Evolutionary conservation across 257 asterid genomes (phyloP).

Genomic region (Lycium barbarum): DNA sequence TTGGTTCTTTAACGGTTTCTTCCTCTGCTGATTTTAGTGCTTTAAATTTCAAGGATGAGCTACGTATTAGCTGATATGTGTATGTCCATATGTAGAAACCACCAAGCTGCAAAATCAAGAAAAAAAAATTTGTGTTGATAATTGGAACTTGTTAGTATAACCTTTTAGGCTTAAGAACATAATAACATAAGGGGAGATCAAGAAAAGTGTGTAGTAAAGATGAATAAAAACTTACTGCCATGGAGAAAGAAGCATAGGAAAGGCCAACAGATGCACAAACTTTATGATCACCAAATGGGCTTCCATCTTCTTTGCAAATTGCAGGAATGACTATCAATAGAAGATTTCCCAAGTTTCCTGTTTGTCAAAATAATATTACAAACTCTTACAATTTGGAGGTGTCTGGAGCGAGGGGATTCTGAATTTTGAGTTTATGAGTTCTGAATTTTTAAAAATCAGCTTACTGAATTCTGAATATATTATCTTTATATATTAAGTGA

Average conservation of each 20-base stretch:
- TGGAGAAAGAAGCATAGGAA: constrained; percentile 70
- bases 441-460: too few species aligned
- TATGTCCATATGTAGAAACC: constrained; percentile 79
- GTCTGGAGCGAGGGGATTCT: background rate
- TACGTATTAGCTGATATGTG: constrained; percentile 58
- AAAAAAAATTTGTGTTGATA: background rate
- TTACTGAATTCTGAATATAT: too few species aligned
- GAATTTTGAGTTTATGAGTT: background rate
- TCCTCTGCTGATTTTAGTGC: constrained; percentile 39
- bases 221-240: constrained; percentile 55
- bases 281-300: constrained; percentile 62
- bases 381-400: background rate
- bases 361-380: background rate
- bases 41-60: constrained; percentile 46
- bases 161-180: background rate
- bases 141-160: background rate
- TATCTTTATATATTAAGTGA: too few species aligned
- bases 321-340: constrained; percentile 66
- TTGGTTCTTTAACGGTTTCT: constrained; percentile 47
- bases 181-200: background rate
- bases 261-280: constrained; percentile 53
- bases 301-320: constrained; percentile 62
- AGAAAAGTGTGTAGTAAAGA: background rate
- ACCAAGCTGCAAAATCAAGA: constrained; percentile 58
- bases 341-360: constrained; percentile 73